Conservation (phyloP, 106 monocot genomes). For the Chionographis japonica region DNA sequence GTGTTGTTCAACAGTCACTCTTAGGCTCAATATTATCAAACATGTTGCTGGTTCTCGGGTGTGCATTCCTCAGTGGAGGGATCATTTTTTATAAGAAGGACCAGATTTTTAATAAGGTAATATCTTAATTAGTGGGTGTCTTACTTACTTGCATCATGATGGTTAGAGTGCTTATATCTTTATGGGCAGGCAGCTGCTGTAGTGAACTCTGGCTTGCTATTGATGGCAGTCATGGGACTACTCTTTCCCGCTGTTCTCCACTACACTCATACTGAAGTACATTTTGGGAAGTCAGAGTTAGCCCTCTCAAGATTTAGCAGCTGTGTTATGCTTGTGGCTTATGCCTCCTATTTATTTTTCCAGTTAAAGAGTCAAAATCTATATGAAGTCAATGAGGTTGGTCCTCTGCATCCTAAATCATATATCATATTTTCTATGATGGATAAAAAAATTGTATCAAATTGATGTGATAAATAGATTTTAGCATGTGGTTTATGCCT, state of each 20-base stretch:
- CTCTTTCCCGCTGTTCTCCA: slow-evolving; percentile 71
- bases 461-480: no score
- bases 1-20: slow-evolving; percentile 76
- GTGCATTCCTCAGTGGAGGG: slow-evolving; percentile 72
- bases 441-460: no score
- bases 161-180: neutral
- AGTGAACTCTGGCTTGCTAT: slow-evolving; percentile 74
- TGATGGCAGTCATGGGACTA: slow-evolving; percentile 86
- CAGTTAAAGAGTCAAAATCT: slow-evolving; percentile 41
- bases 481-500: no score
- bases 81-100: slow-evolving; percentile 41
- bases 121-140: neutral
- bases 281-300: slow-evolving; percentile 69
- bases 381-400: slow-evolving; percentile 35
- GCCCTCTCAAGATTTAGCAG: slow-evolving; percentile 81
- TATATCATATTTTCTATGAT: no score
- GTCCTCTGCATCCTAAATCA: neutral
- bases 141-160: neutral
- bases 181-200: slow-evolving; percentile 60
- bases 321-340: slow-evolving; percentile 67
- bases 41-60: slow-evolving; percentile 80
- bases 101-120: slow-evolving; percentile 71
- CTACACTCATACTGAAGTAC: slow-evolving; percentile 63
- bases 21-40: slow-evolving; percentile 83
- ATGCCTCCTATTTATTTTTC: slow-evolving; percentile 53